phyloP scores from a whole-genome alignment of 1,139 yeast species.

The Kodamaea suecica region DNA sequence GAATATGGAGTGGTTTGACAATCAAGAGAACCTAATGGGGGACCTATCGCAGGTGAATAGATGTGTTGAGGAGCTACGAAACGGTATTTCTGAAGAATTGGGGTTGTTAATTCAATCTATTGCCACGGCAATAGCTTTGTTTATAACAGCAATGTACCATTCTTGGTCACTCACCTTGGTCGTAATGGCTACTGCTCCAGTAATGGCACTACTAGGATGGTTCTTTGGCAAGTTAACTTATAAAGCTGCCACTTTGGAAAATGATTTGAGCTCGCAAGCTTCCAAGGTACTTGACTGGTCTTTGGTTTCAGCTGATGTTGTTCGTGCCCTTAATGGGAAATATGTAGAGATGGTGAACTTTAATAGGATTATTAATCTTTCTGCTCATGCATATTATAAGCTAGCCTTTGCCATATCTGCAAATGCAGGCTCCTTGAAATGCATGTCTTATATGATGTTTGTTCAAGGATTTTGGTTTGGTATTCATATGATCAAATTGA shows the following conservation, averaged over 20 bases:
- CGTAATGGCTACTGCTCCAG: conserved; percentile 67
- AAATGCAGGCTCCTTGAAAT: conserved; percentile 57
- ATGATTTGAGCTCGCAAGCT: conserved; percentile 51
- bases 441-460: conserved; percentile 67
- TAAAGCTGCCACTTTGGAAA: conserved; percentile 53
- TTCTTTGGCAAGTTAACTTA: conserved; percentile 53
- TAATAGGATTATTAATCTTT: conserved; percentile 30
- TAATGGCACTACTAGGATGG: conserved; percentile 51
- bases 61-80: conserved; percentile 73
- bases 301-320: conserved; percentile 54
- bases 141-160: conserved; percentile 66
- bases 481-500: conserved; percentile 53
- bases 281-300: conserved; percentile 72
- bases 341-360: conserved; percentile 48
- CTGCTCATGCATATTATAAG: conserved; percentile 48
- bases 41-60: conserved; percentile 63
- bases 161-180: conserved; percentile 86
- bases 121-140: conserved; percentile 52
- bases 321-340: conserved; percentile 63
- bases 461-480: conserved; percentile 95
- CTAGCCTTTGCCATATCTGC: conserved; percentile 50
- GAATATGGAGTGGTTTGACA: conserved; percentile 60
- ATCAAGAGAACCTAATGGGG: conserved; percentile 53
- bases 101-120: conserved; percentile 54
- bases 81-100: conserved; percentile 65